phyloP scores from a whole-genome alignment of 2,329 filamentous ascomycete genomes.

The Alternaria novae-zelandiae region DNA sequence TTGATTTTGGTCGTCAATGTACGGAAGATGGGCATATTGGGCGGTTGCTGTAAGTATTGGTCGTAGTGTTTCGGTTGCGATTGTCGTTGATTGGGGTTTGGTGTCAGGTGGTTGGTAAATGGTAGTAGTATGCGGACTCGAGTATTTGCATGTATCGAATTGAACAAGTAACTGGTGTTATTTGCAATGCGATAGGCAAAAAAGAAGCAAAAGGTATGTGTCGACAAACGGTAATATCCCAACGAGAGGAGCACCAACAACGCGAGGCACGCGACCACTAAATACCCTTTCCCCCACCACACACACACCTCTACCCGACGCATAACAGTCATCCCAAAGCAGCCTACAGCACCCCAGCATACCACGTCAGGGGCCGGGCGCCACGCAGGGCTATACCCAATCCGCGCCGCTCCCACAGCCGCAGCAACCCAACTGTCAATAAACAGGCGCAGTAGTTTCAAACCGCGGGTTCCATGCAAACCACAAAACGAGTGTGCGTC shows the following conservation, averaged over 20 bases:
- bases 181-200: background rate
- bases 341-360: background rate
- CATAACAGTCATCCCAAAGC: constrained; percentile 1
- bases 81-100: background rate
- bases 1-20: constrained; percentile 40
- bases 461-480: constrained; percentile 10
- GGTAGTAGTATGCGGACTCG: background rate
- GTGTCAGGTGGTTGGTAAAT: background rate
- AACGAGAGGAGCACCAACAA: background rate
- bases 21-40: constrained; percentile 40
- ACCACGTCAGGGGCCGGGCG: constrained; percentile 1
- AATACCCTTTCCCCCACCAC: background rate
- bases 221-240: background rate
- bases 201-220: background rate
- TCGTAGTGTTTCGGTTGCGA: background rate
- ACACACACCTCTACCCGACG: background rate
- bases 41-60: background rate
- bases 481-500: constrained; percentile 1
- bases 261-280: background rate
- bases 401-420: background rate
- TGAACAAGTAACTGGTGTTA: background rate
- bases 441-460: constrained; percentile 16
- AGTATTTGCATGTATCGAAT: constrained; percentile 9
- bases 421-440: constrained; percentile 8
- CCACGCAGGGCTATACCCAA: background rate